Conservation (phyloP, 2,329 filamentous ascomycete genomes). For the Pseudogymnoascus sp. region DNA sequence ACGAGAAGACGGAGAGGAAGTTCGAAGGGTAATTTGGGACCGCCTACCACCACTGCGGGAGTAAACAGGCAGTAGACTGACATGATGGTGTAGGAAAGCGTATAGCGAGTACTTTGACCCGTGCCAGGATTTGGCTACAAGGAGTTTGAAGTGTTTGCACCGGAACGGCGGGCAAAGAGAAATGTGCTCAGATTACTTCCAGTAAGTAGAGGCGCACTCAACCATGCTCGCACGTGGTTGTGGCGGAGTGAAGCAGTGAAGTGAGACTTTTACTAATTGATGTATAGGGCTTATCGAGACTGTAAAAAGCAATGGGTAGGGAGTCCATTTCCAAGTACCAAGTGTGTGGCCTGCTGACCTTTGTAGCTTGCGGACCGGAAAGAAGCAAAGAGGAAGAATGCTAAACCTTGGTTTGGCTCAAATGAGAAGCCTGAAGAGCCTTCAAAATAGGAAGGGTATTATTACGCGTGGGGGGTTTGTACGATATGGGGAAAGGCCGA, state of each 20-base stretch:
- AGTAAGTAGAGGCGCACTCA: slow-evolving; percentile 51
- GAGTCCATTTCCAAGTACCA: not conserved
- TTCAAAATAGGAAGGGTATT: not conserved
- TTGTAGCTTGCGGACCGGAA: slow-evolving; percentile 37
- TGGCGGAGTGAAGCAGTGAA: slow-evolving; percentile 10
- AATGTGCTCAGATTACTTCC: slow-evolving; percentile 95
- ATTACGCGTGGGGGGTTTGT: not conserved
- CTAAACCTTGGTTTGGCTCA: slow-evolving; percentile 21
- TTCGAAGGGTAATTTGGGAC: slow-evolving; percentile 50
- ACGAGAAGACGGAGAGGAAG: slow-evolving; percentile 51
- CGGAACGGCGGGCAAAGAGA: slow-evolving; percentile 77
- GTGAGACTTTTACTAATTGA: slow-evolving; percentile 6
- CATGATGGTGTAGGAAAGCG: slow-evolving; percentile 56
- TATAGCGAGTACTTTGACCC: slow-evolving; percentile 90
- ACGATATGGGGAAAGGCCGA: not conserved
- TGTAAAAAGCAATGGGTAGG: slow-evolving; percentile 93
- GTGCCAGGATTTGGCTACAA: slow-evolving; percentile 82
- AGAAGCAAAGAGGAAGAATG: slow-evolving; percentile 34
- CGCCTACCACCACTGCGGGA: not conserved
- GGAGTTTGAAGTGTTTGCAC: slow-evolving; percentile 79
- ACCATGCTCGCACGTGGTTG: slow-evolving; percentile 9
- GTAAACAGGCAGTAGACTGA: not conserved
- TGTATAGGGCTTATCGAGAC: slow-evolving; percentile 72
- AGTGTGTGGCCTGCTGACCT: not conserved
- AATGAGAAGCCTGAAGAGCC: not conserved